Base-by-base conservation (phyloP, 1,284 basidiomycete species). In the Peniophora sp. region DNA sequence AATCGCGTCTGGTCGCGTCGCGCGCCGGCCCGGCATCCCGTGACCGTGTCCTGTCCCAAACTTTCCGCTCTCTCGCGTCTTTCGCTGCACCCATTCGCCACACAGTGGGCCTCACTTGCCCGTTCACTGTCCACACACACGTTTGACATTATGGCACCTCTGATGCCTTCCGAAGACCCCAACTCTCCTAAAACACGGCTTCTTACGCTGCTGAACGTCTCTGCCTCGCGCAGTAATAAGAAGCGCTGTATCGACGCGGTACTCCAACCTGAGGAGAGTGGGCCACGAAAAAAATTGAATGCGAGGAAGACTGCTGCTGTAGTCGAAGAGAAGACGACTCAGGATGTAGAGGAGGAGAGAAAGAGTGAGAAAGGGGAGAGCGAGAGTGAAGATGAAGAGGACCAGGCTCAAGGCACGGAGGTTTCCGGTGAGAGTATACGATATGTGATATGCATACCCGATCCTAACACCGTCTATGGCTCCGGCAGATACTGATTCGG, bases 141-240 rank as follows among this genome's bases (percentile, higher is more conserved):
- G 27, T 32, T 12, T 6, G 12, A 12, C 27, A 32, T 12, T 32
- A 32, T 32, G 27, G 27, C 27, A 12, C 27, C 27, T 32, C 27
- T 32, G 6, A 32, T 32, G 27, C 27, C 27, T 12, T 32, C 27
- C 27, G 39, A 49, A 54, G 72, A 76, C 55, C 69, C 67, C 46
- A 82, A 80, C 59, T 69, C 75, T 9, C 80, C 85, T n/a, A 85
- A 83, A 2, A 88, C 87, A 43, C 85, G 85, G 55, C 82, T 99
- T 2, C 70, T 98, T 37, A 99, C 97, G 0, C 79, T 99, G 1
- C 77, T 99, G 24, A 99, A 99, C 66, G 92, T 97, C 2, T 92
- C 90, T 47, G 90, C 93, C 0, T 81, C 80, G 61, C 68, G 75
- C 8, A 71, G 71, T 41, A 88, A 87, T 58, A 68, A 77, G 32